These are phyloP conservation scores for Coniosporium apollinis DNA, from an alignment of 495 filamentous ascomycete species.

Conservation along the genomic window DNA sequence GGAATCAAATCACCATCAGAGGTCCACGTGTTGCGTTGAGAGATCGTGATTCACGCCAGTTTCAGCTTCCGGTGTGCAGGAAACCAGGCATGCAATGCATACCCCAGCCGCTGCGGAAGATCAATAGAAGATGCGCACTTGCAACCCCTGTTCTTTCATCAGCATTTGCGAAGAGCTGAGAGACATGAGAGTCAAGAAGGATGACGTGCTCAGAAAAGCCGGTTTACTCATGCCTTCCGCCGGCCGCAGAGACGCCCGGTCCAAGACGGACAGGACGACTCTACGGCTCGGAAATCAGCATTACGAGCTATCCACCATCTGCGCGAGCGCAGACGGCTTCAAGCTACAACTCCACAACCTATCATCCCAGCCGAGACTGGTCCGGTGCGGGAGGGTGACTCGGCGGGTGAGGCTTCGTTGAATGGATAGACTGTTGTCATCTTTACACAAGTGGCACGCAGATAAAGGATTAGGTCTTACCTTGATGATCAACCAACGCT, in stretches of 20 bases:
- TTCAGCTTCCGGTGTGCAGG: too few relatives aligned
- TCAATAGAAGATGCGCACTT: too few relatives aligned
- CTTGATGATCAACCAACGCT: neutral
- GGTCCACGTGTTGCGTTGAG: too few relatives aligned
- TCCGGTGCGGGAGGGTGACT: conserved; percentile 71
- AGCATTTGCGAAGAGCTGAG: too few relatives aligned
- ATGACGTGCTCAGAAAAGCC: conserved; percentile 43
- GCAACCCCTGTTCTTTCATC: too few relatives aligned
- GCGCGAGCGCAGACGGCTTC: neutral
- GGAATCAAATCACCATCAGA: too few relatives aligned
- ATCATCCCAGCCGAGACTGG: conserved; percentile 46
- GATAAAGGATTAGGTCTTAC: conserved; percentile 1
- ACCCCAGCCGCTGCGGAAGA: too few relatives aligned
- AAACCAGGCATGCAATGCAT: too few relatives aligned
- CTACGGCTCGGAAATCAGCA: conserved; percentile 32
- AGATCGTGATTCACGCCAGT: too few relatives aligned
- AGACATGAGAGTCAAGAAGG: too few relatives aligned
- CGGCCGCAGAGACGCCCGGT: conserved; percentile 27
- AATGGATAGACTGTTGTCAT: conserved; percentile 99
- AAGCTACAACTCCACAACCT: conserved; percentile 66
- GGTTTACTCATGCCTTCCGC: conserved; percentile 44
- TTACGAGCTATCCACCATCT: conserved; percentile 18
- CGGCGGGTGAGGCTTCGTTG: conserved; percentile 62
- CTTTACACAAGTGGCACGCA: conserved; percentile 29
- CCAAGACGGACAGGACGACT: conserved; percentile 42